Base-by-base conservation (phyloP, 805 yeast genomes). In the Kluyveromyces siamensis region DNA sequence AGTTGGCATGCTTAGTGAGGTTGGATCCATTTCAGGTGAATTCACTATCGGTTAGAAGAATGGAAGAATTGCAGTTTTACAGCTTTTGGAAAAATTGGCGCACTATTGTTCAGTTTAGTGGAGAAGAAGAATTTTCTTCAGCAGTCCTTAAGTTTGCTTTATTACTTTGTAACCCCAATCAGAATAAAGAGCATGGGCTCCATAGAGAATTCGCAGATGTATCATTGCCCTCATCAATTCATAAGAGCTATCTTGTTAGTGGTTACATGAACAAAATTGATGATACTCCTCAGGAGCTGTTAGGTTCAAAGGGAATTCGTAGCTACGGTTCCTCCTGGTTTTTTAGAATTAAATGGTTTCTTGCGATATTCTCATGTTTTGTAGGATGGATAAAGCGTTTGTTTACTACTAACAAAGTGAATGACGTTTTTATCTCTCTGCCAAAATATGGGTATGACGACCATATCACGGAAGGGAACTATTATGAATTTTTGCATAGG, bases 1-100 rank as follows among this genome's bases (percentile, higher is more conserved):
- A 69, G 0, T 52, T 81, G 41, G 90, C 95, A 0, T 72, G 80
- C 1, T 43, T 82, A 6, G 73, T 79, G n/a, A 80, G 81, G 68
- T 70, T 62, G 41, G 70, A 55, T 51, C 58, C 61, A 1, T 55
- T 53, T 30, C 44, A 40, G 2, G 38, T 44, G 2, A 43, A 48
- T 14, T 30, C 45, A n/a, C 46, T 50, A 37, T 39, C 56, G n/a
- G 40, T 50, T 21, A 41, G 42, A 6, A 39, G 40, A 13, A 19
- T 35, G 17, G 52, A 44, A 25, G 63, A 58, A 19, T 50, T 66
- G 44, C 64, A 62, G 42, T 64, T 56, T 49, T 54, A 61, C 48
- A 55, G 65, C 0, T 62, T 65, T 33, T 57, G 62, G 57, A 53
- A 52, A 17, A 54, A 55, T 36, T 64, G 67, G 63, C 54, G 55